Evolutionary conservation across 2,329 filamentous ascomycete genomes (phyloP), one percentile per base, ranked within the genome.

Genomic region (Hymenoscyphus fraxineus): DNA sequence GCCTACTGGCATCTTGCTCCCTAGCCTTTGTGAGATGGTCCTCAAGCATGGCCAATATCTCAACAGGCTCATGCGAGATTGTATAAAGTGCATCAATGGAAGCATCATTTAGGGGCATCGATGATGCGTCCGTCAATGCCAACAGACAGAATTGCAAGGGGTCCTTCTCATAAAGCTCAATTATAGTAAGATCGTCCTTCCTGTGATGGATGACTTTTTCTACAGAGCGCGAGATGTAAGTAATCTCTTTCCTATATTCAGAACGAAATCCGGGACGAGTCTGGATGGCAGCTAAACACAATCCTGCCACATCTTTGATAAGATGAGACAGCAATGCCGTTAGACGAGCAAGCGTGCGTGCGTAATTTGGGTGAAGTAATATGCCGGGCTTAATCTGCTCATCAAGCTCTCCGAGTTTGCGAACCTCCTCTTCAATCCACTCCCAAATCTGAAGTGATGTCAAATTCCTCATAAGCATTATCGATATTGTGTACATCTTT

Each of bases 401-500:
- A 44, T 56, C 7, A 3, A 66, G 5, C 3, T n/a, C n/a, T 19
- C 61, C 38, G 3, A 63, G 16, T 6, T 62, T 38, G 6, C 55
- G 6, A 32, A 54, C 35, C 19, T 67, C 64, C 47, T 62, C 22
- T 31, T 41, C 13, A 32, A 67, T 59, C 47, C 64, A 51, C 6
- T 56, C 35, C 66, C 64, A 65, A 1, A 31, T 40, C 54, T 22
- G 61, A 62, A 54, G 59, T 38, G 31, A 55, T 15, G 15, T 15
- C 9, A 16, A 54, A 57, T 6, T 22, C 22, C n/a, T n/a, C 40
- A 44, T 44, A 16, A 44, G 5, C 12, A 12, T 41, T 16, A 12
- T 27, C 27, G 27, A 27, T 27, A 27, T 27, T 27, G 27, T 27
- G 27, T 27, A 27, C 27, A 27, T 27, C 27, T 27, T 27, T 27